A percentile compares a stretch with the other conserved stretches of the same genome.
Evolutionary conservation across 352 stramenopile species (phyloP).

Genomic region (Globisporangium ultimum): DNA sequence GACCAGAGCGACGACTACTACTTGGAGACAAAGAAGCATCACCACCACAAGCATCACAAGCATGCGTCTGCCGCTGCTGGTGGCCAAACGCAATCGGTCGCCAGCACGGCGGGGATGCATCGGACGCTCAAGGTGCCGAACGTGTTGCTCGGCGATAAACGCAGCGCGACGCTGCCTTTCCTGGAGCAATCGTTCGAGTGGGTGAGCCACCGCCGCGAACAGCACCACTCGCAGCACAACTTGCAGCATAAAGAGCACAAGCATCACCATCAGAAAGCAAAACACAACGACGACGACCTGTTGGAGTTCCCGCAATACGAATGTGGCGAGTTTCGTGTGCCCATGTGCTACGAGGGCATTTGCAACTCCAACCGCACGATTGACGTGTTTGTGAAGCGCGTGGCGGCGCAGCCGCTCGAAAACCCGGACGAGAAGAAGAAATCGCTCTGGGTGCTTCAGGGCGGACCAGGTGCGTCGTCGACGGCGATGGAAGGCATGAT

Average conservation of each 20-base stretch:
- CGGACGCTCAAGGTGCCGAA: conserved; percentile 2
- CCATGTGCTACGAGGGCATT: conserved; percentile 27
- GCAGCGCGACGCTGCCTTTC: conserved; percentile 16
- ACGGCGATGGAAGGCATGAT: conserved; percentile 68
- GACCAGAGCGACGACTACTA: conserved; percentile 21
- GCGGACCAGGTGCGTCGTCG: conserved; percentile 63
- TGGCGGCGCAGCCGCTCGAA: conserved; percentile 17
- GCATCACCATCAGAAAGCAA: background rate
- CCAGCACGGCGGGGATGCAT: background rate
- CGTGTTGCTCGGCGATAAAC: conserved; percentile 13
- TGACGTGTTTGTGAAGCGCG: conserved; percentile 50
- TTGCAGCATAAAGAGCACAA: background rate
- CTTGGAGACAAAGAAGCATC: conserved; percentile 17
- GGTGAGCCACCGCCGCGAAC: conserved; percentile 5
- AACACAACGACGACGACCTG: background rate
- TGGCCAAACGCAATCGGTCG: too few species aligned
- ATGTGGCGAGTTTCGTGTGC: conserved; percentile 27
- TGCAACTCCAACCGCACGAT: conserved; percentile 23
- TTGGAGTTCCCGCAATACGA: conserved; percentile 17
- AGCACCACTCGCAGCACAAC: background rate
- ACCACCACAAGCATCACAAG: conserved; percentile 6
- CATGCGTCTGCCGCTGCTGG: background rate
- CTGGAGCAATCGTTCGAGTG: conserved; percentile 21
- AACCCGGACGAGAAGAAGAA: conserved; percentile 22
- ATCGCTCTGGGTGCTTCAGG: conserved; percentile 68